Evolutionary conservation across 176 grass and related monocot species (phyloP).

Genomic region (Carex cristatella): DNA sequence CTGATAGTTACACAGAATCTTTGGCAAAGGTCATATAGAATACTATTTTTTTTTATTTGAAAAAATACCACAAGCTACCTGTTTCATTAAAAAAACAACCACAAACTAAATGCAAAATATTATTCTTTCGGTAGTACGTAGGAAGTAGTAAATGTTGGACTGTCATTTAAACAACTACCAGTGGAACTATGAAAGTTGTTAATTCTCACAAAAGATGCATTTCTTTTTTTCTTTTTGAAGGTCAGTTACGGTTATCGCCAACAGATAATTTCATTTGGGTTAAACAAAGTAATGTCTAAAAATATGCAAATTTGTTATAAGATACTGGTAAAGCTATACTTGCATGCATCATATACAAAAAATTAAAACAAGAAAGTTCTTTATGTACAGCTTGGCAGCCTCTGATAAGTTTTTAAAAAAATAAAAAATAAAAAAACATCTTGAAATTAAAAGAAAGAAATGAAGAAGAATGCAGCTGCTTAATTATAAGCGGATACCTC

Average conservation of each 20-base stretch:
- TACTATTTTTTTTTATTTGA: no score
- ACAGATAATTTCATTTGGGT: no score
- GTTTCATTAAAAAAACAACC: no score
- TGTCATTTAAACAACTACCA: neutral
- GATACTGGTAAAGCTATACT: neutral
- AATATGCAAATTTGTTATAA: neutral
- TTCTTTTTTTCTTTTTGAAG: no score
- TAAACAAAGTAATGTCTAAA: no score
- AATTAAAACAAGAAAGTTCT: neutral
- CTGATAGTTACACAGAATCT: neutral
- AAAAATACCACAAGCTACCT: no score
- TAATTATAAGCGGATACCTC: conserved; percentile 30
- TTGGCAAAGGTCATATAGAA: neutral
- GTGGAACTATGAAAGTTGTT: neutral
- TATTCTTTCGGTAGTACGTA: no score
- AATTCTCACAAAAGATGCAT: neutral
- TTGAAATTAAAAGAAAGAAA: neutral
- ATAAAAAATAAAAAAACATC: no score
- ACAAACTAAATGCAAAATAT: no score
- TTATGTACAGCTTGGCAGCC: no score
- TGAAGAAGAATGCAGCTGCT: neutral
- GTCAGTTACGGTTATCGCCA: no score
- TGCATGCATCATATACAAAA: neutral
- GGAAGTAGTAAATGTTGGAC: neutral
- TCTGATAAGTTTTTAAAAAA: no score